These are phyloP conservation scores for Ceratocystis ficicola DNA, from an alignment of 2,329 filamentous ascomycete genomes.

Conservation along the genomic window DNA sequence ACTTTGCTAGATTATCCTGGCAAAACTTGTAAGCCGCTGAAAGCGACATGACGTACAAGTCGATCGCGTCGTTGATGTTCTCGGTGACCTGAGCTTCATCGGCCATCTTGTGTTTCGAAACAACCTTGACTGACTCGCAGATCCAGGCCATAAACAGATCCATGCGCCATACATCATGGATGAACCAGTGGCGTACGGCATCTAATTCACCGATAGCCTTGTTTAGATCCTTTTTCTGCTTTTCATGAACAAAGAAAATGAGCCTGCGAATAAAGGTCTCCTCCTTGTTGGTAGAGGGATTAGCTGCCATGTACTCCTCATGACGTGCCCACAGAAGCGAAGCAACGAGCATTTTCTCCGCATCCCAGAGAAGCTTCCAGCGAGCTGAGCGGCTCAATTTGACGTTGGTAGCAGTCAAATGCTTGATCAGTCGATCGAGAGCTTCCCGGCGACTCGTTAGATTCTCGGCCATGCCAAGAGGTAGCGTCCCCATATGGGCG, in stretches of 20 bases:
- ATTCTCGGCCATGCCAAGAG: conserved; percentile 70
- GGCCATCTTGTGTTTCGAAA: conserved; percentile 50
- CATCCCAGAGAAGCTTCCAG: conserved; percentile 77
- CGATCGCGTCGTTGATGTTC: conserved; percentile 54
- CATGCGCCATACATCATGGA: conserved; percentile 59
- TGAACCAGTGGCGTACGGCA: conserved; percentile 73
- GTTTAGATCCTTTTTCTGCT: conserved; percentile 58
- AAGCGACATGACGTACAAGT: conserved; percentile 46
- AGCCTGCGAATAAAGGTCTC: conserved; percentile 42
- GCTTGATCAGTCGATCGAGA: conserved; percentile 59
- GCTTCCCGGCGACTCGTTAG: conserved; percentile 60
- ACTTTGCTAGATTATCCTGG: conserved; percentile 52
- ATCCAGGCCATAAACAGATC: conserved; percentile 69
- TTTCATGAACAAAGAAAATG: conserved; percentile 61
- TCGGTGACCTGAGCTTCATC: conserved; percentile 44
- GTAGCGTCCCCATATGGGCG: conserved; percentile 57
- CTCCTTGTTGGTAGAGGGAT: conserved; percentile 44
- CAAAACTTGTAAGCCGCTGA: conserved; percentile 59
- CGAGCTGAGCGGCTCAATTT: conserved; percentile 54
- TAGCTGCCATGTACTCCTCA: conserved; percentile 52
- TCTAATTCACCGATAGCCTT: conserved; percentile 60
- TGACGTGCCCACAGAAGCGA: conserved; percentile 69
- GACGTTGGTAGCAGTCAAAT: conserved; percentile 55
- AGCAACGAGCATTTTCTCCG: conserved; percentile 79
- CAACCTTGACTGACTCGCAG: conserved; percentile 60